Evolutionary conservation across 2,329 filamentous ascomycete species (phyloP).

Genomic region (Colletotrichum sp.): DNA sequence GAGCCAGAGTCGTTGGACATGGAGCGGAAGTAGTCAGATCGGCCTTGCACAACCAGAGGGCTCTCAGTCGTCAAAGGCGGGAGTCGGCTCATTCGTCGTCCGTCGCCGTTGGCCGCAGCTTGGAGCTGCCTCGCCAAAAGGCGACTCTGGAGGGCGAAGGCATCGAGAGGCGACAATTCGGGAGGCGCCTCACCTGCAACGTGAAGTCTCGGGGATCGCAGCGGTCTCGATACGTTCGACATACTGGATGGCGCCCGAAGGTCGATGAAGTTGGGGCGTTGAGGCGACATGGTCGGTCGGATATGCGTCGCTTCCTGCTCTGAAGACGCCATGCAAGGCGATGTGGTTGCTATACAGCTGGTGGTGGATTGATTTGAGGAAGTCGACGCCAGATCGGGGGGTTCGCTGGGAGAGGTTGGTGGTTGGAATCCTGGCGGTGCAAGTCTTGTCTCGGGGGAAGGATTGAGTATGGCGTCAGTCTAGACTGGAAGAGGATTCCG

Average conservation of each 20-base stretch:
- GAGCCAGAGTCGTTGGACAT: conserved; percentile 67
- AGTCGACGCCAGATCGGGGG: background rate
- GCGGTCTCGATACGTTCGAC: conserved; percentile 54
- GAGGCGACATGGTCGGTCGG: conserved; percentile 48
- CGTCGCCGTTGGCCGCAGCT: conserved; percentile 72
- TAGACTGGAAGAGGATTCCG: conserved; percentile 1
- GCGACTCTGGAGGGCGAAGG: conserved; percentile 90
- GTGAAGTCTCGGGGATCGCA: conserved; percentile 77
- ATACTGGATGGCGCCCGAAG: conserved; percentile 58
- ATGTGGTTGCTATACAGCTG: background rate
- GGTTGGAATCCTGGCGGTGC: conserved; percentile 18
- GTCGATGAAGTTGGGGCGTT: conserved; percentile 64
- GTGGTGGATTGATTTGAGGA: background rate
- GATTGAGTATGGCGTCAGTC: conserved; percentile 26
- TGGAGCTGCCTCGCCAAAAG: conserved; percentile 87
- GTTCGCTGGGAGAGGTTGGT: conserved; percentile 13
- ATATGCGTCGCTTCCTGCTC: background rate
- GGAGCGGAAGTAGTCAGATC: conserved; percentile 83
- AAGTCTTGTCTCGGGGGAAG: conserved; percentile 23
- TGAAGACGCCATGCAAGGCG: conserved; percentile 10
- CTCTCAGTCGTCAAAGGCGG: conserved; percentile 84
- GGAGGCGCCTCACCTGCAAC: conserved; percentile 84
- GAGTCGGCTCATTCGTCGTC: conserved; percentile 82
- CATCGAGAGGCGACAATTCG: conserved; percentile 91
- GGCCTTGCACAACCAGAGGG: conserved; percentile 75